A percentile compares a stretch with the other conserved stretches of the same genome.
These are phyloP conservation scores for Seiridium unicorne DNA, from an alignment of 2,329 filamentous ascomycete genomes.

Conservation along the genomic window DNA sequence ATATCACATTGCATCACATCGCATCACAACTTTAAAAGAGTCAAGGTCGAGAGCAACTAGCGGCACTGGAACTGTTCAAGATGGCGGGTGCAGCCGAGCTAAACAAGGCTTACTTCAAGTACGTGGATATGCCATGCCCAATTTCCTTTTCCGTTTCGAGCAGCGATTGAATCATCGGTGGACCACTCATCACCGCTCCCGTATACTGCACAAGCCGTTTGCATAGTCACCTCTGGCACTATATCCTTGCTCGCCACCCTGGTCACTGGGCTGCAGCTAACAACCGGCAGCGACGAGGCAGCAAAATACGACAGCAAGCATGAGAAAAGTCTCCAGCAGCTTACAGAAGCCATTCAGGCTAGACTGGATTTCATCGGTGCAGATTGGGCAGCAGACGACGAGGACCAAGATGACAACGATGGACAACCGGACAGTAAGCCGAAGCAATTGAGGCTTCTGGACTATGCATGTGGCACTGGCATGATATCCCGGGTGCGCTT, in stretches of 20 bases:
- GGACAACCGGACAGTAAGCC: slow-evolving; percentile 7
- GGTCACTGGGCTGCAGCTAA: background rate
- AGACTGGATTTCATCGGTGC: slow-evolving; percentile 62
- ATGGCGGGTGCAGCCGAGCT: slow-evolving; percentile 1
- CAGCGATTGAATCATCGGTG: too few relatives aligned
- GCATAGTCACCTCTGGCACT: background rate
- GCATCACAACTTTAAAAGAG: too few relatives aligned
- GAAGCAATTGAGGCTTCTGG: slow-evolving; percentile 55
- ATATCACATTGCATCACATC: background rate
- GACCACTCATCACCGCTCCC: too few relatives aligned
- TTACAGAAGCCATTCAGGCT: slow-evolving; percentile 53
- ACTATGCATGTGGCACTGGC: slow-evolving; percentile 77
- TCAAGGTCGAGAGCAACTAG: too few relatives aligned
- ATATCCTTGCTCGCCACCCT: background rate
- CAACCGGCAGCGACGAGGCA: slow-evolving; percentile 11
- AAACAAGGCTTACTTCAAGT: slow-evolving; percentile 13
- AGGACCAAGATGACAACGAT: slow-evolving; percentile 28
- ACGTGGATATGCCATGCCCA: background rate
- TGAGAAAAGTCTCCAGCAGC: slow-evolving; percentile 47
- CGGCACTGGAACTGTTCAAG: background rate
- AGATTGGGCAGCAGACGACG: slow-evolving; percentile 45
- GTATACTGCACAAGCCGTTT: too few relatives aligned
- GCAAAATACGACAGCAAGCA: slow-evolving; percentile 37
- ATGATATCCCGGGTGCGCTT: slow-evolving; percentile 58
- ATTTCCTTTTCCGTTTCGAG: too few relatives aligned